A percentile compares a stretch with the other conserved stretches of the same genome.
Evolutionary conservation across 371 early-diverging fungal species (phyloP).

Genomic region (Mucor circinelloides): DNA sequence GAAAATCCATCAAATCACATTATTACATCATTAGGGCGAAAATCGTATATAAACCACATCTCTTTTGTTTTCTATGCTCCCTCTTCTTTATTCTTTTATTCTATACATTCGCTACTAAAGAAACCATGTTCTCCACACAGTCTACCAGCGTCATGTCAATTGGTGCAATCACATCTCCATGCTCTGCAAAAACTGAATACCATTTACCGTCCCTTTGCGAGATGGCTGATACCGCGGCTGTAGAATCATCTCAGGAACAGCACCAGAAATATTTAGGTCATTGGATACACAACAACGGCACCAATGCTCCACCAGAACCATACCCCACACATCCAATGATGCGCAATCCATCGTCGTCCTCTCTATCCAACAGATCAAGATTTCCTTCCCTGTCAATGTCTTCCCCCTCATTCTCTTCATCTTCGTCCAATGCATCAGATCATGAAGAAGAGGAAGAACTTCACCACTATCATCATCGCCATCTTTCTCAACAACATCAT

Average conservation of each 20-base stretch:
- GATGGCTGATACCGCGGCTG: neutral
- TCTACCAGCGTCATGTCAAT: conserved; percentile 27
- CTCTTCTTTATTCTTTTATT: neutral
- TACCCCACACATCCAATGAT: neutral
- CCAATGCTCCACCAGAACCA: neutral
- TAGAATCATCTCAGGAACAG: neutral
- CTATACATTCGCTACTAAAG: neutral
- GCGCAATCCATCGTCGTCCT: neutral
- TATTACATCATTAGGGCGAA: neutral
- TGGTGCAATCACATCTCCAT: conserved; percentile 20
- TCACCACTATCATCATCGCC: neutral
- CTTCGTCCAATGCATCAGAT: neutral
- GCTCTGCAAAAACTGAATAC: neutral
- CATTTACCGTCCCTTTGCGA: neutral
- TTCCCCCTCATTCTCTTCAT: conserved; percentile 2
- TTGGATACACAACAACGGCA: neutral
- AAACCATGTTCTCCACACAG: neutral
- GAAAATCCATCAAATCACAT: neutral
- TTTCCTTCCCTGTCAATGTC: neutral
- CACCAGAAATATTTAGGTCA: neutral
- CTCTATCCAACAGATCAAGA: neutral
- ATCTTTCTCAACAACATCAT: neutral
- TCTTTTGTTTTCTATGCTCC: neutral
- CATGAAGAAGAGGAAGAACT: conserved; percentile 2
- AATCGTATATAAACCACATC: neutral